phyloP scores from a whole-genome alignment of 83 land plant species.

The Diphasiastrum complanatum region DNA sequence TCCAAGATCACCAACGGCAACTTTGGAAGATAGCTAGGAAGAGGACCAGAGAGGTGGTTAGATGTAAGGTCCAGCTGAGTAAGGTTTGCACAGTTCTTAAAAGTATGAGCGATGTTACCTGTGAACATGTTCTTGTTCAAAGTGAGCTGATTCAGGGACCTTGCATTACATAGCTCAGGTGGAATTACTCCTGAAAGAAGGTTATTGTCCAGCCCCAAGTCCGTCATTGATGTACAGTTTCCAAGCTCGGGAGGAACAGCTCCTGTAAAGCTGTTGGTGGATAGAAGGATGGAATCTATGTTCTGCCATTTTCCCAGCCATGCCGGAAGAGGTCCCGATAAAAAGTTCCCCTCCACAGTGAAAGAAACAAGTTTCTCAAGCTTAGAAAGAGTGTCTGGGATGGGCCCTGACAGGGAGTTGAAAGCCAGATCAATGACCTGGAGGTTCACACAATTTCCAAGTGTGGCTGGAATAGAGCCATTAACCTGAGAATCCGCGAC shows the following conservation, averaged over 20 bases:
- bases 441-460: conserved; percentile 27
- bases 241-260: conserved; percentile 24
- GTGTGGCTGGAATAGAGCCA: conserved; percentile 23
- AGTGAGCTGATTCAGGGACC: conserved; percentile 9
- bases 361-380: conserved; percentile 11
- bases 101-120: conserved; percentile 12
- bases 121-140: conserved; percentile 22
- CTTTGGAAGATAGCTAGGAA: conserved; percentile 17
- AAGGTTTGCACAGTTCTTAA: conserved; percentile 5
- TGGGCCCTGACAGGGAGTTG: conserved; percentile 27
- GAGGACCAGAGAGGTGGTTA: conserved; percentile 16
- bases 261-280: conserved; percentile 19
- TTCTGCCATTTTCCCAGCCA: conserved; percentile 21
- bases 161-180: conserved; percentile 26
- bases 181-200: conserved; percentile 25
- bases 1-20: conserved; percentile 44
- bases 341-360: conserved; percentile 25
- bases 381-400: conserved; percentile 19
- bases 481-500: conserved; percentile 17
- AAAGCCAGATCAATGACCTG: conserved; percentile 20
- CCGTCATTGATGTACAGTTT: conserved; percentile 1
- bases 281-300: neutral
- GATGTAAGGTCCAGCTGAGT: conserved; percentile 18
- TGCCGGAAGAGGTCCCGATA: conserved; percentile 25
- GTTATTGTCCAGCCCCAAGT: conserved; percentile 21